These are phyloP conservation scores for Neolentinus lepideus DNA, from an alignment of 1,284 basidiomycete species.

Conservation along the genomic window DNA sequence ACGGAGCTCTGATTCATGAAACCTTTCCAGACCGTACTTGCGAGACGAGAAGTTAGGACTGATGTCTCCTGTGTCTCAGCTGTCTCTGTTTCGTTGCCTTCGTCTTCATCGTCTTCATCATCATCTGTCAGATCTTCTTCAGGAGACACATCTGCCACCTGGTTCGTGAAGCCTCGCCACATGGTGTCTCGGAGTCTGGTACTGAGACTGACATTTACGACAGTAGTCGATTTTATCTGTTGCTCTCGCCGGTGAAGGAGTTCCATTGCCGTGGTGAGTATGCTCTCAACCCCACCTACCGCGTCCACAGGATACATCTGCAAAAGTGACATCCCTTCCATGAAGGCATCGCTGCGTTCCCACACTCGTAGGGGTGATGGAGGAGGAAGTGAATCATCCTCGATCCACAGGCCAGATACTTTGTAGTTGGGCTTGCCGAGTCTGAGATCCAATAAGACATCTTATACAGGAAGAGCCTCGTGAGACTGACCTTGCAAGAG, in stretches of 20 bases:
- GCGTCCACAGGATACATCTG: conserved; percentile 55
- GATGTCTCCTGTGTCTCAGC: conserved; percentile 16
- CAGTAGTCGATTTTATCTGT: conserved; percentile 24
- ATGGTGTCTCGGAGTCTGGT: conserved; percentile 51
- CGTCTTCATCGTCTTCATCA: conserved; percentile 14
- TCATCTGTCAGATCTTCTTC: conserved; percentile 31
- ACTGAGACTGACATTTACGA: conserved; percentile 36
- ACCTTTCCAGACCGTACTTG: conserved; percentile 38
- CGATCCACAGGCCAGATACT: conserved; percentile 47
- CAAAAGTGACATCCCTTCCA: conserved; percentile 57
- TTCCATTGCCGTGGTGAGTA: conserved; percentile 63
- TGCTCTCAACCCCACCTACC: conserved; percentile 59
- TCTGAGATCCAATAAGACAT: conserved; percentile 25
- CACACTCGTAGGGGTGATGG: conserved; percentile 41
- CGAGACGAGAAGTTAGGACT: conserved; percentile 6
- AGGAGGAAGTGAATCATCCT: conserved; percentile 28
- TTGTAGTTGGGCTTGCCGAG: conserved; percentile 41
- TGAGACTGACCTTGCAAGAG: conserved; percentile 45
- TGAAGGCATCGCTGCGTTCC: conserved; percentile 57
- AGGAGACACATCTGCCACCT: conserved; percentile 28
- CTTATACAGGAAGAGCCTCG: neutral
- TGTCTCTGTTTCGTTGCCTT: conserved; percentile 36
- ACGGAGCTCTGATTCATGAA: conserved; percentile 70
- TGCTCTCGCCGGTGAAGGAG: conserved; percentile 43
- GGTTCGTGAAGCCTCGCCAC: conserved; percentile 61